A percentile compares a stretch with the other conserved stretches of the same genome.
phyloP scores from a whole-genome alignment of 164 flowering plant species.

The Malania oleifera region DNA sequence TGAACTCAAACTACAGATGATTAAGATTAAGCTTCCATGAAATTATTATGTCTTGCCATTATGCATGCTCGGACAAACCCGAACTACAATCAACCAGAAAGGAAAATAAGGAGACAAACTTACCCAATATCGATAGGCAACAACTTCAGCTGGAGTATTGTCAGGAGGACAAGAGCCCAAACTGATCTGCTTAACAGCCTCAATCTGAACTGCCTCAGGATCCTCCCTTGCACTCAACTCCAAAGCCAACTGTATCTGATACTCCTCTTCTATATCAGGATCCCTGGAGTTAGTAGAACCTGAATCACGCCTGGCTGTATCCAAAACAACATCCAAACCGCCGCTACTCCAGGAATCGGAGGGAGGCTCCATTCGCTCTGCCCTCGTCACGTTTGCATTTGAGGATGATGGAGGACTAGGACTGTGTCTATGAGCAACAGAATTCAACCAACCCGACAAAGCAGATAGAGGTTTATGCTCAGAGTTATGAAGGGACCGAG shows the following conservation, averaged over 20 bases:
- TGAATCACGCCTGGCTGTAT: conserved; percentile 42
- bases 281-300: conserved; percentile 55
- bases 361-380: conserved; percentile 39
- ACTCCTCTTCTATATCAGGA: conserved; percentile 85
- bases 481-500: conserved; percentile 31
- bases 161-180: conserved; percentile 71
- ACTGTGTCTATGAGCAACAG: conserved; percentile 52
- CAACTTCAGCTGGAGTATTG: conserved; percentile 78
- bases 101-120: conserved; percentile 19
- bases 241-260: conserved; percentile 90
- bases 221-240: conserved; percentile 95
- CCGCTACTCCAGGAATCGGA: conserved; percentile 36
- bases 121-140: conserved; percentile 94
- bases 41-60: no score
- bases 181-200: conserved; percentile 96
- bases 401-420: conserved; percentile 60
- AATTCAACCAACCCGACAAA: conserved; percentile 72
- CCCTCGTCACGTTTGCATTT: conserved; percentile 35
- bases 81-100: background rate
- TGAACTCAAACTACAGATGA: background rate
- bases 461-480: conserved; percentile 63
- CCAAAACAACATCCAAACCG: conserved; percentile 38
- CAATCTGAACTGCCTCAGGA: conserved; percentile 94
- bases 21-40: background rate
- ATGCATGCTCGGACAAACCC: background rate